Evolutionary conservation across 1,284 basidiomycete species (phyloP).

Genomic region (Microbotryum silenes-acaulis): DNA sequence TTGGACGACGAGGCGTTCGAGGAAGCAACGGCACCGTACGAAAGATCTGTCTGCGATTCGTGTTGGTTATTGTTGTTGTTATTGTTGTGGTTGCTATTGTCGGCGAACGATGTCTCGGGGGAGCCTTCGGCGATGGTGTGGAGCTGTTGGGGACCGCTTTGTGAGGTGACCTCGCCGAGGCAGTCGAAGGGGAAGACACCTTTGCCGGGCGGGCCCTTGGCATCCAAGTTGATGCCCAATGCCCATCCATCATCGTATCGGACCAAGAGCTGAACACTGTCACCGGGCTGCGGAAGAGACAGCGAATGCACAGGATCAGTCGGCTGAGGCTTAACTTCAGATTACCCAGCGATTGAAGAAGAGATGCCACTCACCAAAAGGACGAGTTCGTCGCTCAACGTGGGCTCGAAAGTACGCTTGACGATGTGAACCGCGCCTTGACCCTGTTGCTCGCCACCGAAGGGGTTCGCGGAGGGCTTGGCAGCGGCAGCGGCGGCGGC

Average conservation of each 20-base stretch:
- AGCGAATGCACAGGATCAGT: background rate
- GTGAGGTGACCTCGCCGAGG: constrained; percentile 22
- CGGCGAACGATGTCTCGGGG: background rate
- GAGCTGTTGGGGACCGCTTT: background rate
- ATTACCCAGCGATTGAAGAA: background rate
- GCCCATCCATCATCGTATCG: constrained; percentile 37
- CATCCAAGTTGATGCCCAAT: constrained; percentile 30
- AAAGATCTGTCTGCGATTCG: background rate
- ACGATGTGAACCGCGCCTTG: constrained; percentile 34
- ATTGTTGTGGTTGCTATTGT: background rate
- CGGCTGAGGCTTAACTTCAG: no score
- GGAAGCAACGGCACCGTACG: background rate
- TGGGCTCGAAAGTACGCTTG: constrained; percentile 34
- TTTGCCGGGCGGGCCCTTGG: constrained; percentile 14
- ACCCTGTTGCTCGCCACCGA: constrained; percentile 29
- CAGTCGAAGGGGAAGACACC: constrained; percentile 38
- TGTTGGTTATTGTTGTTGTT: background rate
- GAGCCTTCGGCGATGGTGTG: background rate
- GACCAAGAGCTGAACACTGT: constrained; percentile 34
- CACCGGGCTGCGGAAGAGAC: constrained; percentile 22
- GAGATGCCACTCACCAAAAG: constrained; percentile 20
- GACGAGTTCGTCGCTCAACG: constrained; percentile 34
- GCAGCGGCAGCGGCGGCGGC: background rate
- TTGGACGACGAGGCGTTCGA: background rate
- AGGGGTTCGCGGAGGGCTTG: constrained; percentile 19